Evolutionary conservation across 768 basidiomycete species (phyloP).

Genomic region (Erythrobasidium yunnanense): DNA sequence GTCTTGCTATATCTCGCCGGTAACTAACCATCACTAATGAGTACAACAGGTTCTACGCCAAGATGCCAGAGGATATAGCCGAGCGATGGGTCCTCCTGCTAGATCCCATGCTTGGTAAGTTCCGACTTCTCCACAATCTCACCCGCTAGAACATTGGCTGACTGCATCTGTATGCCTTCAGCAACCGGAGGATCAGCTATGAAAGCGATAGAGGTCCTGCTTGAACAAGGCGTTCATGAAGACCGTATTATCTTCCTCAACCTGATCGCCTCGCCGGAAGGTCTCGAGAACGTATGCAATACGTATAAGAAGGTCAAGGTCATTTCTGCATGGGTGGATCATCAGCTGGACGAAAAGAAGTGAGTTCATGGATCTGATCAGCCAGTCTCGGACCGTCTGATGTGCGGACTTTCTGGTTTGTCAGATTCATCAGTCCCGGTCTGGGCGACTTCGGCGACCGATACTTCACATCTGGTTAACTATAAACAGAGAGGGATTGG

Average conservation of each 20-base stretch:
- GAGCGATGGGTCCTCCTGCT: slow-evolving; percentile 82
- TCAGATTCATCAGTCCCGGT: slow-evolving; percentile 17
- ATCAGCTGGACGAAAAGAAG: slow-evolving; percentile 35
- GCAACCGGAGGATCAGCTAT: slow-evolving; percentile 96
- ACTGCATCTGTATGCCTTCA: slow-evolving; percentile 31
- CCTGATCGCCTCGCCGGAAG: slow-evolving; percentile 38
- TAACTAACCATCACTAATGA: background rate
- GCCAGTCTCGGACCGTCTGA: too few relatives aligned
- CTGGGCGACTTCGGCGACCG: slow-evolving; percentile 24
- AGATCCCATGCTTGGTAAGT: slow-evolving; percentile 90
- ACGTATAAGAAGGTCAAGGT: slow-evolving; percentile 35
- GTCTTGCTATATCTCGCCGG: background rate
- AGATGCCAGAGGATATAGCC: slow-evolving; percentile 90
- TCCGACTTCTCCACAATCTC: background rate
- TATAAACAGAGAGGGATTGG: too few relatives aligned
- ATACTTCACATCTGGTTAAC: background rate
- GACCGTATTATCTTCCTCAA: slow-evolving; percentile 50
- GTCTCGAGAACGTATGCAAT: slow-evolving; percentile 32
- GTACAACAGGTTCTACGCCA: slow-evolving; percentile 37
- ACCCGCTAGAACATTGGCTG: background rate
- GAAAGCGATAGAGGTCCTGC: slow-evolving; percentile 89
- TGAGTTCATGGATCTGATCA: background rate
- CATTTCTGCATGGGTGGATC: slow-evolving; percentile 38
- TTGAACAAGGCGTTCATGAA: slow-evolving; percentile 82
- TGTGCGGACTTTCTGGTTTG: background rate